Evolutionary conservation across 2,329 filamentous ascomycete species (phyloP), one percentile per base, ranked within the genome.

Genomic region (Aspergillus quadricinctus): DNA sequence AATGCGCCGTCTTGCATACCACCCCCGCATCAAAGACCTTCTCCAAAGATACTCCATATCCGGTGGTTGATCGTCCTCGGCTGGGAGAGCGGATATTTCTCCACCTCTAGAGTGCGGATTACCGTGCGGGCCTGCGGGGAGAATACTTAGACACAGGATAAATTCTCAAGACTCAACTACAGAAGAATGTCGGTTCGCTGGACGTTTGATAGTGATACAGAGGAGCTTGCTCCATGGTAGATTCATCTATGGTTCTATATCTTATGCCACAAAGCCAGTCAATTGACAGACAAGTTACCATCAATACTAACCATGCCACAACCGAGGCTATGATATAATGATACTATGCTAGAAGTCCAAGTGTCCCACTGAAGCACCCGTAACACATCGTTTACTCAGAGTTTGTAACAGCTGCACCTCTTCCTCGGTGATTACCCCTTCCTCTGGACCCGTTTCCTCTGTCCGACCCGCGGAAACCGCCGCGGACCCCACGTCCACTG

Each of bases 401-500:
- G 35, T 27, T 50, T 29, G 31, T 25, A 17, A 31, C 35, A 29
- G 64, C 56, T 21, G 61, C 62, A 31, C 70, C 69, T 52, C 69
- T 61, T 48, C 68, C 70, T 48, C 69, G 69, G 29, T 59, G 35
- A 14, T 54, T 48, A 25, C 66, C 67, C 28, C 67, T 60, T 10
- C 71, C 68, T 56, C 71, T 64, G 41, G 51, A 57, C 27, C 68
- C 67, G 58, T 69, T 70, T 57, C 74, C 69, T 45, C 68, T 61
- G 41, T 66, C 64, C 52, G 66, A 58, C 43, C 66, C 62, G 48
- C 61, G 58, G 25, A 46, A 49, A 21, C 59, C 57, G 48, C 72
- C 66, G 35, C 72, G 71, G 35, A 70, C 64, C 25, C 74, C 73
- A 55, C 70, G 69, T 45, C 72, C 70, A 52, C 71, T 68, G 27